phyloP scores from a whole-genome alignment of 192 early-diverging fungal species.

The Coemansia sp. region DNA sequence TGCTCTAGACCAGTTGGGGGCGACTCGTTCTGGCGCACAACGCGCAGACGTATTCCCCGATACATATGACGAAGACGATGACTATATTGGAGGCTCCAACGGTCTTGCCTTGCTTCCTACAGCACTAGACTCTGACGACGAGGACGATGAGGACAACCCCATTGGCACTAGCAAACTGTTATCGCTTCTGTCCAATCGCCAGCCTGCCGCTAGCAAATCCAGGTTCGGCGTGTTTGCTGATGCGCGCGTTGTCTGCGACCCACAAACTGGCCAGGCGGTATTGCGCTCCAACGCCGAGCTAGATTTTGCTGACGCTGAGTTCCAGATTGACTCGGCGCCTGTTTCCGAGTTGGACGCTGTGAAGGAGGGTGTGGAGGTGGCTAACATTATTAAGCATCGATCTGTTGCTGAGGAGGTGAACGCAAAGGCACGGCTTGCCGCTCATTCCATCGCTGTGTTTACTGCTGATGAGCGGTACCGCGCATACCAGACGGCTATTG shows the following conservation, averaged over 20 bases:
- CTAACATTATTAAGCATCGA: slow-evolving; percentile 4
- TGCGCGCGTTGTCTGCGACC: slow-evolving; percentile 20
- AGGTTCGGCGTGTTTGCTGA: slow-evolving; percentile 27
- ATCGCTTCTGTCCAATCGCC: neutral
- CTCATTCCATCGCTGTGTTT: slow-evolving; percentile 17
- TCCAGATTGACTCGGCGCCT: neutral
- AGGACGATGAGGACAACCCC: neutral
- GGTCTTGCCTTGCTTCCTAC: slow-evolving; percentile 27
- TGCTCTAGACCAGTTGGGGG: neutral
- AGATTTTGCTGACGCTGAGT: neutral
- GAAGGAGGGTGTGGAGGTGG: slow-evolving; percentile 35
- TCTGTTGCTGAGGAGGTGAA: neutral
- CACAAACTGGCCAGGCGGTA: slow-evolving; percentile 19
- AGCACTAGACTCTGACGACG: slow-evolving; percentile 26
- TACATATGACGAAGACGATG: slow-evolving; percentile 2
- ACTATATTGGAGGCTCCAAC: neutral
- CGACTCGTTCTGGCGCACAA: neutral
- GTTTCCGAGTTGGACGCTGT: slow-evolving; percentile 30
- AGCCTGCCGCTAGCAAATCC: slow-evolving; percentile 7
- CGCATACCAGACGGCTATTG: slow-evolving; percentile 34
- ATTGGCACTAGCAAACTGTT: slow-evolving; percentile 10
- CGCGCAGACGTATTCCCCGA: slow-evolving; percentile 3
- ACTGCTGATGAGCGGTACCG: slow-evolving; percentile 25
- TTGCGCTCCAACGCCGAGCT: neutral
- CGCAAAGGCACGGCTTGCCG: neutral